Conservation (phyloP, 352 stramenopile genomes). For the Pythium aquatile region DNA sequence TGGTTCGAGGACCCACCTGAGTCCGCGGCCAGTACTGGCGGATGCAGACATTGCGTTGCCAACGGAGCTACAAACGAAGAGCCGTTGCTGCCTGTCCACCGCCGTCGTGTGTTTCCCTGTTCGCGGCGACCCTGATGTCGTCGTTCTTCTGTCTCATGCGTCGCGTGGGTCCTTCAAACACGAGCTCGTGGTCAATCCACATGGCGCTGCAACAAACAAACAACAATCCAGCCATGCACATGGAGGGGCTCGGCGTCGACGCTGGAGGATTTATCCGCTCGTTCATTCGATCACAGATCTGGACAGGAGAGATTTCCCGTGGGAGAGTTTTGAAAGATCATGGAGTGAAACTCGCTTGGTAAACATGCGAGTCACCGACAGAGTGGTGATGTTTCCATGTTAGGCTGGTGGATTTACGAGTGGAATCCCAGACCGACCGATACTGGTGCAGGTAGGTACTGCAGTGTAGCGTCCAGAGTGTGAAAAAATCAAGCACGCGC, state of each 20-base stretch:
- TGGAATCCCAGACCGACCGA: too few species aligned
- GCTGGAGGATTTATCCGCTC: neutral
- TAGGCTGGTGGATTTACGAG: neutral
- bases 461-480: neutral
- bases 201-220: neutral
- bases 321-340: neutral
- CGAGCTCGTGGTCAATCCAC: neutral
- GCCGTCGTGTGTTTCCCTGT: neutral
- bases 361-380: neutral
- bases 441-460: too few species aligned
- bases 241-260: neutral
- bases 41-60: too few species aligned
- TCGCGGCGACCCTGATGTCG: neutral
- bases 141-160: neutral
- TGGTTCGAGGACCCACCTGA: too few species aligned
- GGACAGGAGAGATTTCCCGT: neutral
- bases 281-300: neutral
- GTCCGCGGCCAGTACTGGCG: too few species aligned
- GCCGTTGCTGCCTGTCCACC: neutral
- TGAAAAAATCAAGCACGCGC: neutral
- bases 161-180: neutral
- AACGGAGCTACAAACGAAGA: too few species aligned
- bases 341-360: neutral
- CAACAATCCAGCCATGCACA: neutral
- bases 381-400: neutral